phyloP scores from a whole-genome alignment of 495 filamentous ascomycete species.

The Aspergillus heteromorphus region DNA sequence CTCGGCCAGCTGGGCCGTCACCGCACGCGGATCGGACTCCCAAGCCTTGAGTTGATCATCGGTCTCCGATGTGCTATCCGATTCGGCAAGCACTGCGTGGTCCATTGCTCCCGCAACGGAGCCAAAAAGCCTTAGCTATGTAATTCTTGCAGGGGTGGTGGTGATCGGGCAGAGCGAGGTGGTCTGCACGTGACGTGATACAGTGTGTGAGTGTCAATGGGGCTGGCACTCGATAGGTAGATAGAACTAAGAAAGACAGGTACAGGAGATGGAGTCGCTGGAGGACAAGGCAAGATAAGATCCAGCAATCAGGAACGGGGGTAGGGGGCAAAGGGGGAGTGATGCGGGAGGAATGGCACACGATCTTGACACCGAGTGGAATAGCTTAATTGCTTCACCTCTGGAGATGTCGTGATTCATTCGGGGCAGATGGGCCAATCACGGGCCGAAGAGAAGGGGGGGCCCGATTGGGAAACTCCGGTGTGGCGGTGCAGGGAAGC shows the following conservation, averaged over 20 bases:
- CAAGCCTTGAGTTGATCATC: constrained; percentile 37
- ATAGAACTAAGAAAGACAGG: not conserved
- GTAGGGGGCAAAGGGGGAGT: not conserved
- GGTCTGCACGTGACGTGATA: not conserved
- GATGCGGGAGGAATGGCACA: not conserved
- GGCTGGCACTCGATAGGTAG: not conserved
- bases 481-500: constrained; percentile 11
- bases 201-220: not conserved
- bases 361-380: not conserved
- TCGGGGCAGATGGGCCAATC: constrained; percentile 7
- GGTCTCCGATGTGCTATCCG: constrained; percentile 33
- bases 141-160: not conserved
- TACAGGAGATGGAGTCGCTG: not conserved
- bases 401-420: constrained; percentile 12
- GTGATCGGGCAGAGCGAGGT: not conserved
- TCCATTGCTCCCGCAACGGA: constrained; percentile 28
- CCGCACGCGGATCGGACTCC: constrained; percentile 32
- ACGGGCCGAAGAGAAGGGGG: not conserved
- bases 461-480: not conserved
- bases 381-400: constrained; percentile 1
- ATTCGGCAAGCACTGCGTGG: constrained; percentile 28
- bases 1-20: constrained; percentile 13
- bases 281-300: not conserved
- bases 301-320: not conserved
- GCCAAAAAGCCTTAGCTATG: constrained; percentile 13